phyloP scores from a whole-genome alignment of 805 yeast genomes.

The Teunomyces barrocoloradensis region DNA sequence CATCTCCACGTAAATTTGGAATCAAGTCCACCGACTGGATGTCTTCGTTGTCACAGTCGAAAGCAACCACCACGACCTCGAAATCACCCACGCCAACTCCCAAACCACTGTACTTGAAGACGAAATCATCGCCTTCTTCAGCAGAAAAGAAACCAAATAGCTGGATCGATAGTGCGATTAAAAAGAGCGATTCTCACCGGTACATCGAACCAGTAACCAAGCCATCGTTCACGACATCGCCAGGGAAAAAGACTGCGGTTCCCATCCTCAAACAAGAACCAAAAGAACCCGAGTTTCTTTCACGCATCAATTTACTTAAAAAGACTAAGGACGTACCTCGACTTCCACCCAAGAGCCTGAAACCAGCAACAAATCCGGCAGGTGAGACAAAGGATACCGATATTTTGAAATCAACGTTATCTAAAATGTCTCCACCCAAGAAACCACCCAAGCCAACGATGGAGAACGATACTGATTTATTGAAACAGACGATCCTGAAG shows the following conservation, averaged over 20 bases:
- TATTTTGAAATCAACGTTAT: constrained; percentile 15
- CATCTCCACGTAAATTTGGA: background rate
- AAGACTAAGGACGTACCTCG: background rate
- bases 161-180: constrained; percentile 15
- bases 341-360: constrained; percentile 13
- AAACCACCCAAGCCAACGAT: constrained; percentile 11
- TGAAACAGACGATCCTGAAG: constrained; percentile 12
- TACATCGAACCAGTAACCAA: constrained; percentile 11
- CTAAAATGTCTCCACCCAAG: constrained; percentile 10
- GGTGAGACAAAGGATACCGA: constrained; percentile 14
- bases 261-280: constrained; percentile 6
- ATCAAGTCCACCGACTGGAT: constrained; percentile 11
- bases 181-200: constrained; percentile 13
- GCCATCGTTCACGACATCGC: constrained; percentile 11
- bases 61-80: background rate
- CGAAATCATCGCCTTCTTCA: background rate
- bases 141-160: constrained; percentile 9
- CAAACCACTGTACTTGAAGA: background rate
- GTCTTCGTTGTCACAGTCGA: constrained; percentile 12
- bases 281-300: constrained; percentile 11
- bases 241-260: constrained; percentile 9
- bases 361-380: constrained; percentile 14
- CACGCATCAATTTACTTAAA: constrained; percentile 10
- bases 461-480: constrained; percentile 14
- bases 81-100: constrained; percentile 3